Percentiles rank a stretch among this genome's conserved stretches.
Evolutionary conservation across 2,329 filamentous ascomycete genomes (phyloP).

Genomic region (Aspergillus tanneri): DNA sequence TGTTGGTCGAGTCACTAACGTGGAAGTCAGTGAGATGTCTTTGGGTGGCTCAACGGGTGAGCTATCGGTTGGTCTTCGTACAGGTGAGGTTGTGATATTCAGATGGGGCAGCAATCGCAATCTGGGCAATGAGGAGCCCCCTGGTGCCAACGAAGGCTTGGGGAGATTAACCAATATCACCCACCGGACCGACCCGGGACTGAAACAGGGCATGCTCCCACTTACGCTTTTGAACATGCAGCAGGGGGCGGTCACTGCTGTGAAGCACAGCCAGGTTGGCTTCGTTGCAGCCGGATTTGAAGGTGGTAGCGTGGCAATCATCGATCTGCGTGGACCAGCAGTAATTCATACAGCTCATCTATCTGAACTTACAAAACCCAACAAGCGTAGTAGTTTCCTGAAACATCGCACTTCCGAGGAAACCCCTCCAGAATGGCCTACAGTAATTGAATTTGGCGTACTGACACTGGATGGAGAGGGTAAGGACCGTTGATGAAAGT

Average conservation of each 20-base stretch:
- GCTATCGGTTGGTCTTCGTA: slow-evolving; percentile 74
- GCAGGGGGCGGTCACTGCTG: slow-evolving; percentile 73
- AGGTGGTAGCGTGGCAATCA: slow-evolving; percentile 72
- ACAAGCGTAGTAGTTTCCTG: slow-evolving; percentile 72
- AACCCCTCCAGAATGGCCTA: slow-evolving; percentile 68
- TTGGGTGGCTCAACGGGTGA: slow-evolving; percentile 81
- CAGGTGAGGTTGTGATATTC: slow-evolving; percentile 84
- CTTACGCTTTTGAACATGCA: slow-evolving; percentile 78
- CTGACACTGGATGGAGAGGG: slow-evolving; percentile 89
- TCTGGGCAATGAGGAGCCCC: slow-evolving; percentile 61
- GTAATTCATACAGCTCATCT: slow-evolving; percentile 76
- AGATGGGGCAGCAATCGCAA: slow-evolving; percentile 80
- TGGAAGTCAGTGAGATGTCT: slow-evolving; percentile 76
- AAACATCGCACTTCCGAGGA: slow-evolving; percentile 52
- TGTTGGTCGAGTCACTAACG: slow-evolving; percentile 71
- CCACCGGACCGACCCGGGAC: slow-evolving; percentile 65
- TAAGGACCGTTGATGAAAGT: slow-evolving; percentile 26
- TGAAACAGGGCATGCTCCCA: slow-evolving; percentile 81
- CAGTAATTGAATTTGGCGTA: slow-evolving; percentile 83
- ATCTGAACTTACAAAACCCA: slow-evolving; percentile 70
- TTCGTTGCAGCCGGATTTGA: slow-evolving; percentile 88
- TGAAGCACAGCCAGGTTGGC: slow-evolving; percentile 86
- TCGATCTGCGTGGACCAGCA: slow-evolving; percentile 83
- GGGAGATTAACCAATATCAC: slow-evolving; percentile 74
- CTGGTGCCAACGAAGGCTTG: slow-evolving; percentile 58